These are phyloP conservation scores for Hygrocybe coccinea DNA, from an alignment of 768 basidiomycete genomes.

Conservation along the genomic window DNA sequence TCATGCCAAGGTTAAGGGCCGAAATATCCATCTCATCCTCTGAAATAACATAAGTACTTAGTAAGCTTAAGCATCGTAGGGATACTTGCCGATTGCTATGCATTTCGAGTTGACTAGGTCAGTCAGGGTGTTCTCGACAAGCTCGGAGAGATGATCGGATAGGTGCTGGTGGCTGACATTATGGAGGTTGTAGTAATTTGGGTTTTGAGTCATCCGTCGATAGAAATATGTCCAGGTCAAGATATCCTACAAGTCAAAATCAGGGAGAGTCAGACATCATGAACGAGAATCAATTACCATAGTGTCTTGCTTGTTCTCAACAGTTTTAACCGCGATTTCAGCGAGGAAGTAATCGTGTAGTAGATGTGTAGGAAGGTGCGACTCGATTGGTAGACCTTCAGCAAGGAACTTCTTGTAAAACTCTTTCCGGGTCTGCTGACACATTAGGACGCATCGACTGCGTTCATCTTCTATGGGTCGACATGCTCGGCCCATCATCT, in stretches of 20 bases:
- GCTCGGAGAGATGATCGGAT: conserved; percentile 91
- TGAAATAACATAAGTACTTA: conserved; percentile 19
- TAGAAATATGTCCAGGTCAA: conserved; percentile 99
- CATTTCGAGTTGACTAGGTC: conserved; percentile 95
- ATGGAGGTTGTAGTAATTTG: conserved; percentile 91
- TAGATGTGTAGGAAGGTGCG: conserved; percentile 81
- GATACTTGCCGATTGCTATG: conserved; percentile 70
- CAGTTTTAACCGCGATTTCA: conserved; percentile 96
- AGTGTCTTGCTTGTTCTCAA: conserved; percentile 98
- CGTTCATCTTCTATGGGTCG: conserved; percentile 83
- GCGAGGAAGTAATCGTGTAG: conserved; percentile 97
- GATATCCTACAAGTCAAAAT: conserved; percentile 59
- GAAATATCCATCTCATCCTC: conserved; percentile 93
- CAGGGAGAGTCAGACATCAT: not conserved
- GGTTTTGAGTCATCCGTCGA: conserved; percentile 94
- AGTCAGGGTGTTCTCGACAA: conserved; percentile 88
- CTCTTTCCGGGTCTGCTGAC: conserved; percentile 95
- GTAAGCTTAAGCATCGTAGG: not conserved
- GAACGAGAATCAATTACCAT: conserved; percentile 48
- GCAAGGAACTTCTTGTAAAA: conserved; percentile 98
- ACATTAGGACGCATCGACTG: conserved; percentile 94
- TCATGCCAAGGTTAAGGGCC: conserved; percentile 95
- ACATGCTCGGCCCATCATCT: conserved; percentile 98
- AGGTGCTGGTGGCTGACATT: conserved; percentile 94
- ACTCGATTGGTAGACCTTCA: conserved; percentile 97